phyloP scores from a whole-genome alignment of 140 eudicot genomes.

The Stevia rebaudiana region DNA sequence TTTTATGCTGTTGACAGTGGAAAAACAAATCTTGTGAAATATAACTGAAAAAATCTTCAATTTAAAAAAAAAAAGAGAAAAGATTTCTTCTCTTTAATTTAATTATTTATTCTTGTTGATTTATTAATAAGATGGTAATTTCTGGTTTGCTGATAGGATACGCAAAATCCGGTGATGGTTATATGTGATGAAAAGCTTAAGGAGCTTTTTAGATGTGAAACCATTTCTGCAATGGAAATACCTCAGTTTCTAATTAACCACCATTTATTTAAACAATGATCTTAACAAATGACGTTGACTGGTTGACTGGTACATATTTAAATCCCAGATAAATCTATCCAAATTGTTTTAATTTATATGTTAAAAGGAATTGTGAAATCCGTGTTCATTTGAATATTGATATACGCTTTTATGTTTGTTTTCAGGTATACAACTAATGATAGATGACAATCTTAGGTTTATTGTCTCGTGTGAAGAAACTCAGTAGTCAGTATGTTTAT shows the following conservation, averaged over 20 bases:
- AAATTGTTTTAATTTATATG: neutral
- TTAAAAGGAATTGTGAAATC: neutral
- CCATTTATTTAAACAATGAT: conserved; percentile 34
- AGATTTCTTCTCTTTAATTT: neutral
- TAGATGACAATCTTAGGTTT: neutral
- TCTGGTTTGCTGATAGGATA: conserved; percentile 49
- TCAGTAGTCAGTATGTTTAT: conserved; percentile 4
- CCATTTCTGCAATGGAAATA: conserved; percentile 40
- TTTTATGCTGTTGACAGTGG: neutral
- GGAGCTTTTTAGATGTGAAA: conserved; percentile 53
- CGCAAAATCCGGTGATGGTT: conserved; percentile 49
- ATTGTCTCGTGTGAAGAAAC: conserved; percentile 14
- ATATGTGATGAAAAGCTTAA: conserved; percentile 63
- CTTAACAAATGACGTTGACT: conserved; percentile 13
- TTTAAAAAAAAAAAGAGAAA: too few species aligned
- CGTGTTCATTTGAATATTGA: neutral
- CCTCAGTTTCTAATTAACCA: conserved; percentile 36
- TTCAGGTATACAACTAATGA: conserved; percentile 19
- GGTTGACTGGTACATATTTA: conserved; percentile 29
- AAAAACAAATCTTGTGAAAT: neutral
- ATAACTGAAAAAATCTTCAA: neutral
- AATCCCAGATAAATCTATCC: neutral
- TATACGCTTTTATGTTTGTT: neutral
- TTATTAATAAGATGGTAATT: neutral
- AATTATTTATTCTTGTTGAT: neutral